Evolutionary conservation across 371 early-diverging fungal species (phyloP).

Genomic region (Mucor indicus): DNA sequence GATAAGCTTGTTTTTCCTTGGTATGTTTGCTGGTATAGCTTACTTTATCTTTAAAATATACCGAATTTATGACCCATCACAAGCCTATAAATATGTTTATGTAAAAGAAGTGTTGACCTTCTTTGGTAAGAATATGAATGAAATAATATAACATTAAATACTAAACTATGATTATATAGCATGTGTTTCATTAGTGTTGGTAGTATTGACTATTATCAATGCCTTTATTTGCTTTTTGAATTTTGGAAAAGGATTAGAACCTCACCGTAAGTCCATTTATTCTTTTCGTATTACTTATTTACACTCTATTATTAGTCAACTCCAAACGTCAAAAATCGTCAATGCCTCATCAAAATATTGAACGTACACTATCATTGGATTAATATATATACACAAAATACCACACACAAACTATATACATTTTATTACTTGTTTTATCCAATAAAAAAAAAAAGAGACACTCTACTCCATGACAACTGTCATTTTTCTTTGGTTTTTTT

Average conservation of each 20-base stretch:
- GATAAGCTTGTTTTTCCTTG: constrained; percentile 66
- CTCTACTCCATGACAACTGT: neutral
- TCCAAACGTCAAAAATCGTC: constrained; percentile 6
- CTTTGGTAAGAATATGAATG: constrained; percentile 61
- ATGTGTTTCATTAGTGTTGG: constrained; percentile 62
- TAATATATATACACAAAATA: neutral
- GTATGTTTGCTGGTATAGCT: constrained; percentile 66
- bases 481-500: too few species aligned
- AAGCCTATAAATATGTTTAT: constrained; percentile 55
- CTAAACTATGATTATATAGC: constrained; percentile 35
- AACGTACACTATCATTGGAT: constrained; percentile 20
- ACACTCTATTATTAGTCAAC: neutral
- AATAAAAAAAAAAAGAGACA: neutral
- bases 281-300: neutral
- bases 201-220: constrained; percentile 69
- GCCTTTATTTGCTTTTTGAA: constrained; percentile 69
- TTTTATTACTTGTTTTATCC: neutral
- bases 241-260: constrained; percentile 82
- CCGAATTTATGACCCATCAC: constrained; percentile 70
- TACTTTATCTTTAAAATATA: constrained; percentile 87
- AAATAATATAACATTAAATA: neutral
- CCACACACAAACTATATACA: neutral
- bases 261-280: constrained; percentile 31
- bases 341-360: constrained; percentile 6
- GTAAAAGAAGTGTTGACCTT: constrained; percentile 81